phyloP scores from a whole-genome alignment of 148 eudicot genomes.

The Arctostaphylos glauca region DNA sequence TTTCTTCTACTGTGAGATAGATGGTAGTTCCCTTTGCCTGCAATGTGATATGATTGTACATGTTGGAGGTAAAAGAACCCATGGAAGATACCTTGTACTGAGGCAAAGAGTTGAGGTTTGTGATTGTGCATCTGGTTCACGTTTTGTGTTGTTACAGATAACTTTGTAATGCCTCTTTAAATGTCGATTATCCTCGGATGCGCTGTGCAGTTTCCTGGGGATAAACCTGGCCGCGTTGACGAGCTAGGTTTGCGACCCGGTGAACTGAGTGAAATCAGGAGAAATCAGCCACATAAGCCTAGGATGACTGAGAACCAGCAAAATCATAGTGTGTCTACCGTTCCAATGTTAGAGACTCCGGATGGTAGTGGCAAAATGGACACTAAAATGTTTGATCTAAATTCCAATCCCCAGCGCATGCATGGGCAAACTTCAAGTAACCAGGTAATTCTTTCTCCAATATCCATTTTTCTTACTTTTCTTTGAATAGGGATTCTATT shows the following conservation, averaged over 20 bases:
- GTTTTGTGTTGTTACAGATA: background rate
- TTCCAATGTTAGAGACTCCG: constrained; percentile 32
- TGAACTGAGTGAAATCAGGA: constrained; percentile 43
- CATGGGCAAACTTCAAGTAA: constrained; percentile 46
- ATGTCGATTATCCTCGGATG: background rate
- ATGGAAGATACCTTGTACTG: constrained; percentile 73
- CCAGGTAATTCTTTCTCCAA: constrained; percentile 41
- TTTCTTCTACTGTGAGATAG: constrained; percentile 90
- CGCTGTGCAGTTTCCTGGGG: constrained; percentile 75
- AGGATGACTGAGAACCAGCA: constrained; percentile 42
- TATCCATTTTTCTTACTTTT: constrained; percentile 5
- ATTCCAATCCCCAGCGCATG: constrained; percentile 70
- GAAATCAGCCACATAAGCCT: constrained; percentile 33
- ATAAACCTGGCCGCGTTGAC: constrained; percentile 41
- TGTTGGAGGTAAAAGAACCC: constrained; percentile 89
- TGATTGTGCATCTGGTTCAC: constrained; percentile 20
- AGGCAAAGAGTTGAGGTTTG: constrained; percentile 95
- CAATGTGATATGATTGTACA: constrained; percentile 97
- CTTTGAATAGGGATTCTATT: background rate
- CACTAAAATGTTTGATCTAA: constrained; percentile 68
- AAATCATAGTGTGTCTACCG: constrained; percentile 38
- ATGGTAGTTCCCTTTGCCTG: constrained; percentile 95
- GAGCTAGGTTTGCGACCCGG: constrained; percentile 43
- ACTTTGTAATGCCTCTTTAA: background rate
- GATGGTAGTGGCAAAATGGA: constrained; percentile 45